Evolutionary conservation across 176 grass and related monocot genomes (phyloP).

Genomic region (Carex pumila): DNA sequence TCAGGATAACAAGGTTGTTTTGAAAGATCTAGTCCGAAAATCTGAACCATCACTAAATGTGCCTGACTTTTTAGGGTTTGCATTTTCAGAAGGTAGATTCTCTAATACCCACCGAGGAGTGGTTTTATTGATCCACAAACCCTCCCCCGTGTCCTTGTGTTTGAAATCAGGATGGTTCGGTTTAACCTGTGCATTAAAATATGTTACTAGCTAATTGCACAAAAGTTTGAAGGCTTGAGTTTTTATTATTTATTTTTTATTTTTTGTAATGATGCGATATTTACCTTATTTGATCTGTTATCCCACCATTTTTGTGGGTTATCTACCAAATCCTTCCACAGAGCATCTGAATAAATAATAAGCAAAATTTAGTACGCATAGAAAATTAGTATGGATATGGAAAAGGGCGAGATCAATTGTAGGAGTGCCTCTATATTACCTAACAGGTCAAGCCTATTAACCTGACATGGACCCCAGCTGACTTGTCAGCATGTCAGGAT

Average conservation of each 20-base stretch:
- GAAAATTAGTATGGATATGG: not conserved
- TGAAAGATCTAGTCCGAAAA: not conserved
- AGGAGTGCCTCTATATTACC: not conserved
- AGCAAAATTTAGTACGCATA: not conserved
- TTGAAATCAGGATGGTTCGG: constrained; percentile 56
- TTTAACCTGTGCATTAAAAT: constrained; percentile 29
- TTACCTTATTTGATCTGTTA: constrained; percentile 51
- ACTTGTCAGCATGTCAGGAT: not conserved
- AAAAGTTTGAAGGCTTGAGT: not conserved
- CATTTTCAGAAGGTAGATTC: constrained; percentile 34
- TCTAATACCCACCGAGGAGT: constrained; percentile 47
- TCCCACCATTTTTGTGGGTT: constrained; percentile 77
- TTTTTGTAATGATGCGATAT: not conserved
- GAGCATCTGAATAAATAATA: constrained; percentile 29
- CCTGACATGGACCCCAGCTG: not conserved
- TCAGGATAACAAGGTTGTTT: constrained; percentile 22
- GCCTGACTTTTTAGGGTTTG: not conserved
- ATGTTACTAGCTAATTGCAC: not conserved
- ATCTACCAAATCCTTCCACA: constrained; percentile 55
- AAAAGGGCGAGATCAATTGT: not conserved
- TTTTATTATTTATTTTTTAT: not conserved
- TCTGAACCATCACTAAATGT: not conserved
- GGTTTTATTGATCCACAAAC: constrained; percentile 36
- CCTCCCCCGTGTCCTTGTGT: constrained; percentile 50
- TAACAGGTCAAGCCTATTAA: not conserved